These are phyloP conservation scores for Brassica cretica DNA, from an alignment of 345 rosid genomes.

Conservation along the genomic window DNA sequence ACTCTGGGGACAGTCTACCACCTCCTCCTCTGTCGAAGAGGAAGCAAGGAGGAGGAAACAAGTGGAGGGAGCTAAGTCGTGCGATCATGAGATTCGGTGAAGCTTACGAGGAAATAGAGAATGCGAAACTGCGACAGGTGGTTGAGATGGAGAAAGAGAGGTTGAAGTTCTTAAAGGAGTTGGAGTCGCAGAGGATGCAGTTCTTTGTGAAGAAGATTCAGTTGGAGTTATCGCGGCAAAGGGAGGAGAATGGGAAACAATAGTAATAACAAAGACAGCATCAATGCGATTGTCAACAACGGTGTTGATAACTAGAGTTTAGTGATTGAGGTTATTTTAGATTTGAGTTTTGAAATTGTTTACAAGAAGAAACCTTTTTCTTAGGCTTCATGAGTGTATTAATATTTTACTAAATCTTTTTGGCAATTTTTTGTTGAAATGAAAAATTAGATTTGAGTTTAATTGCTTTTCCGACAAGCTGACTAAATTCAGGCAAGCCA, in stretches of 20 bases:
- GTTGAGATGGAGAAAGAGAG: slow-evolving; percentile 96
- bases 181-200: slow-evolving; percentile 92
- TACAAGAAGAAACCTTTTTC: slow-evolving; percentile 21
- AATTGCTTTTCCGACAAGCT: slow-evolving; percentile 8
- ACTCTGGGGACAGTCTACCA: slow-evolving; percentile 52
- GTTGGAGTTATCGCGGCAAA: slow-evolving; percentile 61
- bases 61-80: slow-evolving; percentile 54
- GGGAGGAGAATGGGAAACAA: slow-evolving; percentile 24
- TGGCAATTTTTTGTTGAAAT: no score
- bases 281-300: slow-evolving; percentile 37
- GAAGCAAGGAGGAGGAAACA: slow-evolving; percentile 43
- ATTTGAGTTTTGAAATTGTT: slow-evolving; percentile 19
- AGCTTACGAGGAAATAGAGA: slow-evolving; percentile 84
- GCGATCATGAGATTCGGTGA: slow-evolving; percentile 76
- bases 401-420: neutral
- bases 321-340: slow-evolving; percentile 27
- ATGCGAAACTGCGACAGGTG: slow-evolving; percentile 68
- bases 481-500: no score
- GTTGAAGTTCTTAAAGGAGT: slow-evolving; percentile 81
- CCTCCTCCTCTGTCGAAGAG: slow-evolving; percentile 44
- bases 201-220: slow-evolving; percentile 78
- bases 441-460: slow-evolving; percentile 21
- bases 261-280: slow-evolving; percentile 36
- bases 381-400: slow-evolving; percentile 22
- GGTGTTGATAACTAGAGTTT: slow-evolving; percentile 47